Base-by-base conservation (phyloP, 176 grass and related monocot species). In the Olyra latifolia region DNA sequence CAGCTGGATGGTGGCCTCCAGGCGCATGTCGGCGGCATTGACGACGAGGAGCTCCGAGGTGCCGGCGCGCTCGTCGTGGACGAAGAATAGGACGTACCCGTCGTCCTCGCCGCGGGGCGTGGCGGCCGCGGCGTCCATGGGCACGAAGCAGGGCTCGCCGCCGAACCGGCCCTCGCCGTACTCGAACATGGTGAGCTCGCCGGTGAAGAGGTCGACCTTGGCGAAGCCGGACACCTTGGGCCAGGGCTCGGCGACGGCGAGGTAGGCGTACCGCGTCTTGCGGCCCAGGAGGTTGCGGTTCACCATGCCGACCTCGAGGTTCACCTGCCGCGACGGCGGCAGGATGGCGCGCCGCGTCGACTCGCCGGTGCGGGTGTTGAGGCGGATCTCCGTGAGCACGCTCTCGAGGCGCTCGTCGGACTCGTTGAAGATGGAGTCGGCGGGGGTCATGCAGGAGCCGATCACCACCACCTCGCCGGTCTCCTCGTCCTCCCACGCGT, bases 341-440 rank as follows among this genome's bases (percentile, higher is more conserved):
- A 98, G 80, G 55, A 98, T 54, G 16, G 92, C 70, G 17, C 88
- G 92, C 2, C 89, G 87, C 35, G 83, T 89, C 8, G 92, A 98
- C 35, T 76, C 32, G 75, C 94, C 94, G 4, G 87, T 97, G 47
- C 84, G 72, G 19, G 84, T 71, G 87, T 97, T 82, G 42, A 98
- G 92, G 15, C 95, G 92, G 83, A 98, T 94, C 82, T 98, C 95
- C 44, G 92, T 94, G 30, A 94, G 89, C 29, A 98, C 85, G 61
- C 91, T 94, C 74, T 92, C 68, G 59, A 98, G 90, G 44, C 30
- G 69, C 69, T 87, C 84, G 48, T 94, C 95, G 15, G 84, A 89
- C 43, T 98, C 95, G 87, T 98, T 98, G 80, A 98, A 98, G 56
- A 98, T 93, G 52, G 95, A 98, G 77, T 98, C 95, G 1, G 95